Conservation (phyloP, 768 basidiomycete species). For the Amanita exitialis region DNA sequence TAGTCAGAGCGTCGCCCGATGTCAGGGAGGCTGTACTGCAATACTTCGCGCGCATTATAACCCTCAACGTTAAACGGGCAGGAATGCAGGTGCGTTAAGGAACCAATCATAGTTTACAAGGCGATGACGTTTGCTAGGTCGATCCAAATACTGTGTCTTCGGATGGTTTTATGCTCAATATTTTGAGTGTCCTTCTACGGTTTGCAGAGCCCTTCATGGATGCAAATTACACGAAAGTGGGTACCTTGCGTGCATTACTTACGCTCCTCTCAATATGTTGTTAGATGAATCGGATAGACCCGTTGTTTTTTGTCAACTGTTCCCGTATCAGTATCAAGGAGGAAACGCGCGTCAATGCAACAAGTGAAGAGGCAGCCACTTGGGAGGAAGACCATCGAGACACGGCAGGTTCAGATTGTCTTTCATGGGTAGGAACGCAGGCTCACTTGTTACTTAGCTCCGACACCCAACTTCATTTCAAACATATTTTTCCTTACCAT, state of each 20-base stretch:
- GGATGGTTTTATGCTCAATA: constrained; percentile 89
- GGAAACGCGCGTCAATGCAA: constrained; percentile 91
- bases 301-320: constrained; percentile 67
- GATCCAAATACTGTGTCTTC: constrained; percentile 79
- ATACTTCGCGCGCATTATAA: constrained; percentile 69
- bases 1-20: constrained; percentile 76
- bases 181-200: constrained; percentile 71
- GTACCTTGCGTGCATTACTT: background rate
- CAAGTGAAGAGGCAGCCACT: constrained; percentile 71
- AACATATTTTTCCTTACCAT: constrained; percentile 87
- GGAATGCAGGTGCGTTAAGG: constrained; percentile 67
- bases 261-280: background rate
- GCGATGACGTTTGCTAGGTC: constrained; percentile 34
- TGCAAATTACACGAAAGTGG: constrained; percentile 77
- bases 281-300: constrained; percentile 88
- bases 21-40: constrained; percentile 74
- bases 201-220: constrained; percentile 97
- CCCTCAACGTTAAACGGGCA: constrained; percentile 73
- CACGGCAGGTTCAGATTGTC: constrained; percentile 26
- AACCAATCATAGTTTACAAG: background rate
- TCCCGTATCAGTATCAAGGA: constrained; percentile 69
- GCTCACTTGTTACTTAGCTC: constrained; percentile 24
- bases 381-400: constrained; percentile 51
- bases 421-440: background rate
- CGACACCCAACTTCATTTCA: constrained; percentile 85